Base-by-base conservation (phyloP, 116 monocot genomes). In the Papilionanthe hybrid region DNA sequence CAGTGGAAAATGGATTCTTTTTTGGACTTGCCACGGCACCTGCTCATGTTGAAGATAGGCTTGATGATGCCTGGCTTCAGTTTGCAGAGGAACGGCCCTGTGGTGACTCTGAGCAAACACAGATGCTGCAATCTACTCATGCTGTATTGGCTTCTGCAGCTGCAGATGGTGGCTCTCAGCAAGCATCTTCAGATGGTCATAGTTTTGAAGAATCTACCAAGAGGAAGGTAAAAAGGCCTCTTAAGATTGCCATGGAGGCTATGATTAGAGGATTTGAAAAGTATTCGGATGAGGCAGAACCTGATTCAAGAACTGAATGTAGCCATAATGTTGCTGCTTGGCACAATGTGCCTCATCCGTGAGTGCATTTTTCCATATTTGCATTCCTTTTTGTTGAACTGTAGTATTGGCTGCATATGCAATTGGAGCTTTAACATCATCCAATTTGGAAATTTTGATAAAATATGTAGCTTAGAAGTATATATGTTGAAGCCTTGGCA, bases 11-110 rank as follows among this genome's bases (percentile, higher is more conserved):
- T 32, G 78, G 45, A 9, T 96, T 96, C 86, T 96, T 96, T 86
- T 96, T 96, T 77, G 96, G 96, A 76, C 76, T 96, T 29, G 94
- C 96, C 17, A 96, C 96, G 18, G 96, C 96, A 13, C 96, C 94
- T 17, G 96, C 96, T 48, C 96, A 96, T 81, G 96, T 90, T 9
- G 96, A 96, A 82, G 96, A 96, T 79, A 86, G 76, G 78, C 92
- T 96, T 5, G 79, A 90, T 71, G 96, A 96, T 72, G 96, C 96
- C 9, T 96, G 96, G 96, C 81, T 96, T 80, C 91, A 90, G 67
- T 96, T 96, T 83, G 94, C 96, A 41, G 81, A 80, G 43, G 89
- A 93, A 56, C 77, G 89, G 12, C 90, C 90, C 1, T 85, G 88
- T 72, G 84, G 76, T 41, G 81, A 82, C 27, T n/a, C 77, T 3